These are phyloP conservation scores for Candida suzukii DNA, from an alignment of 805 yeast genomes.

Conservation along the genomic window DNA sequence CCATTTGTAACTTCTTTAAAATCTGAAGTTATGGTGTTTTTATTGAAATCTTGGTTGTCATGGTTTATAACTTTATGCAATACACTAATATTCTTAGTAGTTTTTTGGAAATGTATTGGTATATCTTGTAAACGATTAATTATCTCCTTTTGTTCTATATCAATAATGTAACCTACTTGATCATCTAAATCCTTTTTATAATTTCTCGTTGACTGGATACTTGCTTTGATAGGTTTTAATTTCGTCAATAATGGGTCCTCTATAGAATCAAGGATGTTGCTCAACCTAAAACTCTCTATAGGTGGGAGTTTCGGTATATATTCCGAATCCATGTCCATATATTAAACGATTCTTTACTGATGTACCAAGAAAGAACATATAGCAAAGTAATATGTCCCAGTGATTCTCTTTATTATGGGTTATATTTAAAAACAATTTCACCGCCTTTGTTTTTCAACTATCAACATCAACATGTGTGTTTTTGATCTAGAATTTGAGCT, in stretches of 20 bases:
- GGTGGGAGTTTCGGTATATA: slow-evolving; percentile 15
- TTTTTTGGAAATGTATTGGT: not conserved
- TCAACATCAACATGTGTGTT: too few relatives aligned
- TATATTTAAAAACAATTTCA: too few relatives aligned
- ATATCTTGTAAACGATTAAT: slow-evolving; percentile 10
- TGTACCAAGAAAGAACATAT: too few relatives aligned
- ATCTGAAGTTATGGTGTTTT: not conserved
- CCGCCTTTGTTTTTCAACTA: too few relatives aligned
- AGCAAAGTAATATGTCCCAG: too few relatives aligned
- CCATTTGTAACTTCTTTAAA: slow-evolving; percentile 17
- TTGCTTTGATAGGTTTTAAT: slow-evolving; percentile 15
- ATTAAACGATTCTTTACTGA: too few relatives aligned
- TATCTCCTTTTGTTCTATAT: slow-evolving; percentile 17
- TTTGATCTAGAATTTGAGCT: too few relatives aligned
- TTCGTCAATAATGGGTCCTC: slow-evolving; percentile 16
- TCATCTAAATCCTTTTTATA: slow-evolving; percentile 23
- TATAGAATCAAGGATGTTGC: slow-evolving; percentile 15
- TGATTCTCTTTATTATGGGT: too few relatives aligned
- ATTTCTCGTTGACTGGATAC: slow-evolving; percentile 11
- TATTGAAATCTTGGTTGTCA: not conserved
- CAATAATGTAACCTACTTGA: slow-evolving; percentile 16
- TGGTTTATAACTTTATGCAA: not conserved
- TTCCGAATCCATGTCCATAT: not conserved
- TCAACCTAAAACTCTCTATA: slow-evolving; percentile 19
- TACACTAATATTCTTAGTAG: not conserved